phyloP scores from a whole-genome alignment of 2,329 filamentous ascomycete species.

The Diaporthe citrichinensis region DNA sequence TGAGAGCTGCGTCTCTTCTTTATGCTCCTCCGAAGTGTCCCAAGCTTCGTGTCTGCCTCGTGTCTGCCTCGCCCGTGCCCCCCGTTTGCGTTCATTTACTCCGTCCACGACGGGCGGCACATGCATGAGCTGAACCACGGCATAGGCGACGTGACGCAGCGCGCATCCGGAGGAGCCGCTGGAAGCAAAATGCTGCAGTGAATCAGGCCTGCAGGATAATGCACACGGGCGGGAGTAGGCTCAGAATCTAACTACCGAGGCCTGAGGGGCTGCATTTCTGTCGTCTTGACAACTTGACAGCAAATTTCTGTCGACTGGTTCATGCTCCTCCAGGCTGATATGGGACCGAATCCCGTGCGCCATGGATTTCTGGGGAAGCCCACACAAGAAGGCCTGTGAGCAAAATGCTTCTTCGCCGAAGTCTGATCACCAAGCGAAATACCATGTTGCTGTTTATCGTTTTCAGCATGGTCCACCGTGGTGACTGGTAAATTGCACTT shows the following conservation, averaged over 20 bases:
- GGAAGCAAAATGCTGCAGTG: neutral
- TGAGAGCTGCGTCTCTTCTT: conserved; percentile 1
- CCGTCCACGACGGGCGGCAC: neutral
- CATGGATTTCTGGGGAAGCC: neutral
- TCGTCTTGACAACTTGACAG: neutral
- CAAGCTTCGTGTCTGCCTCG: neutral
- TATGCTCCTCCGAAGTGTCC: conserved; percentile 2
- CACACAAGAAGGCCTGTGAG: neutral
- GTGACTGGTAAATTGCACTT: neutral
- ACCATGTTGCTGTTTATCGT: neutral
- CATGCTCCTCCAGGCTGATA: neutral
- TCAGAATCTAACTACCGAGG: neutral
- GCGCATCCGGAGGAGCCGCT: neutral
- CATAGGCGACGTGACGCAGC: neutral
- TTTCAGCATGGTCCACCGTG: neutral
- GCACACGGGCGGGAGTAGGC: no score
- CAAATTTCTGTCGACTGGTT: neutral
- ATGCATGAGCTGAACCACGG: conserved; percentile 2
- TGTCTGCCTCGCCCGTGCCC: neutral
- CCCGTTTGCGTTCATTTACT: neutral
- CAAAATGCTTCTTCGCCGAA: neutral
- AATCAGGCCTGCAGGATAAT: neutral
- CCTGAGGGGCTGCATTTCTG: neutral
- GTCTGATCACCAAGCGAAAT: neutral
- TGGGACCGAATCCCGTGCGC: no score